phyloP scores from a whole-genome alignment of 306 rosid genomes.

The Carpinus fangiana region DNA sequence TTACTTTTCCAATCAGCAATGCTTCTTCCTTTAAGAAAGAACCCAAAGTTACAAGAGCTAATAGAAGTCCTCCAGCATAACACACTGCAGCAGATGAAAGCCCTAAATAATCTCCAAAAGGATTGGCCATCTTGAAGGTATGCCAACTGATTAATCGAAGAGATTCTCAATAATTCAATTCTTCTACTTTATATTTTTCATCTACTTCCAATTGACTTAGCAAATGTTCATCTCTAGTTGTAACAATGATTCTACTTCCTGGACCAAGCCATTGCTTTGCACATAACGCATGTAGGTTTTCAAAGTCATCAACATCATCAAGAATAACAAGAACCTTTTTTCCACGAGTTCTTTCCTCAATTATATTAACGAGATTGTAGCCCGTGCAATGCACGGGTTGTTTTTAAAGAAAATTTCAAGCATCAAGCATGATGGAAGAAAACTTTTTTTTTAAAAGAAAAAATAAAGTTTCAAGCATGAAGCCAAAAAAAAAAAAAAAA shows the following conservation, averaged over 20 bases:
- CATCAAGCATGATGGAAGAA: too few relatives aligned
- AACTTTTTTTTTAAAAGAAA: too few relatives aligned
- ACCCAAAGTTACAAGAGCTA: constrained; percentile 44
- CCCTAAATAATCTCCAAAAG: neutral
- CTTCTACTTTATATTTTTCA: neutral
- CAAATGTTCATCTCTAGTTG: constrained; percentile 22
- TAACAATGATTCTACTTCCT: constrained; percentile 31
- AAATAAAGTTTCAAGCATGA: too few relatives aligned
- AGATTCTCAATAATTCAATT: constrained; percentile 26
- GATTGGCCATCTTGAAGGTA: constrained; percentile 14
- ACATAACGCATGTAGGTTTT: constrained; percentile 1
- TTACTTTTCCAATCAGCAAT: constrained; percentile 26
- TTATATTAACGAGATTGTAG: too few relatives aligned
- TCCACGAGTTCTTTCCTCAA: neutral
- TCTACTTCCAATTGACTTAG: constrained; percentile 1
- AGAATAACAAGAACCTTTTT: constrained; percentile 23
- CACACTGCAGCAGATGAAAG: constrained; percentile 9
- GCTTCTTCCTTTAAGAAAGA: constrained; percentile 29
- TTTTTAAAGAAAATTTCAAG: too few relatives aligned
- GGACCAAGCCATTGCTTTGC: constrained; percentile 15
- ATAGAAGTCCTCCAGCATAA: constrained; percentile 37
- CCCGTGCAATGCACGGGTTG: too few relatives aligned
- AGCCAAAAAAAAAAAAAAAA: too few relatives aligned
- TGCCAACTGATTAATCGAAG: constrained; percentile 34
- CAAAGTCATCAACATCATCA: constrained; percentile 4